Evolutionary conservation across 257 asterid genomes (phyloP).

Genomic region (Solanum commersonii): DNA sequence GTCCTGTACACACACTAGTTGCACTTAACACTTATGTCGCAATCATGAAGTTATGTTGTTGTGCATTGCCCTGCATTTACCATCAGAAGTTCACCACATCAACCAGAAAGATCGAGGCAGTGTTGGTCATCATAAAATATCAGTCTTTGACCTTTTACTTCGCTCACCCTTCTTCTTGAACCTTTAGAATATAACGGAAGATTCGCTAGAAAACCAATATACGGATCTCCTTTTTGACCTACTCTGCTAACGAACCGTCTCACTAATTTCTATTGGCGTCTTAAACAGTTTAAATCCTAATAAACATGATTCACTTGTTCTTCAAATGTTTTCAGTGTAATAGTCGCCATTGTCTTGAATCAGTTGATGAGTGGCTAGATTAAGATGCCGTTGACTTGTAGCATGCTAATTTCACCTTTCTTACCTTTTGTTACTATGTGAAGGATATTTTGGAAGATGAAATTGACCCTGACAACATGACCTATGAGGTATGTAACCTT

Average conservation of each 20-base stretch:
- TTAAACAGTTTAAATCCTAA: neutral
- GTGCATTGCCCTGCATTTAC: neutral
- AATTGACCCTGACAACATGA: conserved; percentile 78
- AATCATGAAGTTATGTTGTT: neutral
- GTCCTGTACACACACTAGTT: neutral
- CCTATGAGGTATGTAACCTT: conserved; percentile 53
- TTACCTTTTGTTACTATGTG: conserved; percentile 9
- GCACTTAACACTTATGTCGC: neutral
- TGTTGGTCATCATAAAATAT: neutral
- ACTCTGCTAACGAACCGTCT: neutral
- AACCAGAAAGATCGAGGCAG: neutral
- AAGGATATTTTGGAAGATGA: conserved; percentile 69
- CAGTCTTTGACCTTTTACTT: neutral
- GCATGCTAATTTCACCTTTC: neutral
- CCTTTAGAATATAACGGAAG: neutral
- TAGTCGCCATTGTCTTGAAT: neutral
- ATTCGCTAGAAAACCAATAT: neutral
- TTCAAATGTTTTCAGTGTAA: neutral
- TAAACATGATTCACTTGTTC: neutral
- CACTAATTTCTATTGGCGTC: neutral
- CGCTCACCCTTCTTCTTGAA: neutral
- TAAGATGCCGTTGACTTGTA: neutral
- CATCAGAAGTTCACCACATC: too few relatives aligned
- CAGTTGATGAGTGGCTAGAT: neutral
- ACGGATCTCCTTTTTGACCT: neutral